Base-by-base conservation (phyloP, 257 asterid genomes). In the Solanum chiquidenum region DNA sequence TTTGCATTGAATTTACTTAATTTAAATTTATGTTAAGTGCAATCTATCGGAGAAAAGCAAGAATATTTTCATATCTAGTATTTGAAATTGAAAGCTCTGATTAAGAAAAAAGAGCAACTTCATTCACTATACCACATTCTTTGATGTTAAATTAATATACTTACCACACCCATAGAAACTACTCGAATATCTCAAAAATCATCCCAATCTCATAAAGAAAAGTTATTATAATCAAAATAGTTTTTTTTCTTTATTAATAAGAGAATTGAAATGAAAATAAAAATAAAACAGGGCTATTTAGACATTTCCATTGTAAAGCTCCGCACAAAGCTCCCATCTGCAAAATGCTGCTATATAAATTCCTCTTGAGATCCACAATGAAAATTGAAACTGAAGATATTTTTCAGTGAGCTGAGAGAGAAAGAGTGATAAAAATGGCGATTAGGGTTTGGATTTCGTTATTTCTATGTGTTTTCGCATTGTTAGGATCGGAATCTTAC, bases 341-440 rank as follows among this genome's bases (percentile, higher is more conserved):
- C n/a, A 79, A n/a, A n/a, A 40, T 38, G 52, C 83, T 37, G 12
- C 60, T 42, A 49, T 49, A 82, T 80, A 49, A 5, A 49, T 3
- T 18, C 12, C 42, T 82, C 29, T 29, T 31, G 44, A 82, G 69
- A 82, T 82, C 69, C 44, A 82, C 29, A 9, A 46, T 49, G 16
- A 27, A 8, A 46, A 80, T 14, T 35, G 16, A 46, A 82, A 82
- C 44, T 49, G 29, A 14, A 82, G 85, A 49, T 29, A 87, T 68
- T 89, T 87, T 87, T 84, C 86, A 71, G 44, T 25, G 89, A 89
- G 86, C 89, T 90, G 73, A 87, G 94, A 90, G 91, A 87, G 33
- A 60, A 84, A 77, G 21, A 76, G 58, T n/a, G 58, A 5, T 27
- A 88, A 37, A 87, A 66, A 93, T 93, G 96, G 92, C 90, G 88